Base-by-base conservation (phyloP, 2,329 filamentous ascomycete genomes). In the Cladophialophora exuberans region DNA sequence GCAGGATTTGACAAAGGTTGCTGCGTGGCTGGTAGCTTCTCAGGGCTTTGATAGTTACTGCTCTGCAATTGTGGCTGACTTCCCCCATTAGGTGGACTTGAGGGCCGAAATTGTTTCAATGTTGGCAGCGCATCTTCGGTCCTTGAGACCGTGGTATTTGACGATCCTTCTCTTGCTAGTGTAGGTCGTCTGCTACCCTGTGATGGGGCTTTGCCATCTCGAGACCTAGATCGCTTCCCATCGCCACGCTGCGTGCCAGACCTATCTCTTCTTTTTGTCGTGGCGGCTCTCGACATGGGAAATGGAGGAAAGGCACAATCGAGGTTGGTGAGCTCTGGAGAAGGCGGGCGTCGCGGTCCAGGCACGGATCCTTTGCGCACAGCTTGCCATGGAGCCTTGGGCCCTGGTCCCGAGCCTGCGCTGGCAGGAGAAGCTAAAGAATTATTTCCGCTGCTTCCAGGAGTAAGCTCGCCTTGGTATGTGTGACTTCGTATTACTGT, bases 381-480 rank as follows among this genome's bases (percentile, higher is more conserved):
- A n/a, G 65, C 67, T 10, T 67, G 53, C 56, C 70, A 70, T 11
- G 73, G 70, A 67, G 76, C 68, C 72, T 73, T 65, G 67, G 72
- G 55, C 66, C 76, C 64, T 67, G 72, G 55, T 67, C 76, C 64
- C 68, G 77, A 77, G 54, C 72, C 75, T 22, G 82, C 79, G 11
- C 82, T 84, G 51, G 79, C 76, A 6, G 87, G 86, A n/a, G 88
- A 89, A 22, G 81, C 76, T 54, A 80, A 82, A 35, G 83, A 85
- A 46, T 80, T 80, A 62, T 79, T 81, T 18, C 79, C 79, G 52
- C 79, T 79, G 70, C 84, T 89, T 45, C 81, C 74, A 45, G 85
- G 85, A 9, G 85, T 89, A 53, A 86, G 72, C 67, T 86, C 79
- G 48, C 39, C 65, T 60, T 53, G 50, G 25, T 26, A 35, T 13